Evolutionary conservation across 1,284 basidiomycete genomes (phyloP).

Genomic region (Moesziomyces sp.): DNA sequence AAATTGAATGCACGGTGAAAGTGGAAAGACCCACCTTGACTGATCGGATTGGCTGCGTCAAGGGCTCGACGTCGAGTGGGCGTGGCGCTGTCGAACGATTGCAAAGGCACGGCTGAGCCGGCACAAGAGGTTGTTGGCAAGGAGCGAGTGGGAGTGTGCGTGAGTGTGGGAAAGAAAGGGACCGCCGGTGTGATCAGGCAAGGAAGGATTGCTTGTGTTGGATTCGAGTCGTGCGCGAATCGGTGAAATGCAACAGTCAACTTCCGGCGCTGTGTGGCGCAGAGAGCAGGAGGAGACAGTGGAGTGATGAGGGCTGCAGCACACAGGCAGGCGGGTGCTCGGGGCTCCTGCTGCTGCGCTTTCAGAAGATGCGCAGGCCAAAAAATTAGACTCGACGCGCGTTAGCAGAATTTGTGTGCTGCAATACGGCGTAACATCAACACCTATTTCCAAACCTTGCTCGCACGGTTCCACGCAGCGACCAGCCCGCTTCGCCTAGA

Average conservation of each 20-base stretch:
- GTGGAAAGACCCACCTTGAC: no score
- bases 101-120: neutral
- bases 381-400: neutral
- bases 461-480: conserved; percentile 23
- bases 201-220: no score
- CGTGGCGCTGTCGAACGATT: no score
- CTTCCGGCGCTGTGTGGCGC: neutral
- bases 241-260: neutral
- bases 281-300: neutral
- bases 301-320: neutral
- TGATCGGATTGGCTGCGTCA: no score
- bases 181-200: no score
- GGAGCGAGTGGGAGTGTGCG: no score
- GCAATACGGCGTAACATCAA: neutral
- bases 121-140: no score
- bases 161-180: no score
- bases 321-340: no score
- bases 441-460: conserved; percentile 1
- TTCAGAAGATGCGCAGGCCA: conserved; percentile 1
- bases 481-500: neutral
- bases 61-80: no score
- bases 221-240: no score
- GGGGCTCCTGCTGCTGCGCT: neutral
- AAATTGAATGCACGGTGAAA: no score
- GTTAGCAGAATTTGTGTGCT: neutral